Base-by-base conservation (phyloP, 2,329 filamentous ascomycete species). In the Fusarium sp. region DNA sequence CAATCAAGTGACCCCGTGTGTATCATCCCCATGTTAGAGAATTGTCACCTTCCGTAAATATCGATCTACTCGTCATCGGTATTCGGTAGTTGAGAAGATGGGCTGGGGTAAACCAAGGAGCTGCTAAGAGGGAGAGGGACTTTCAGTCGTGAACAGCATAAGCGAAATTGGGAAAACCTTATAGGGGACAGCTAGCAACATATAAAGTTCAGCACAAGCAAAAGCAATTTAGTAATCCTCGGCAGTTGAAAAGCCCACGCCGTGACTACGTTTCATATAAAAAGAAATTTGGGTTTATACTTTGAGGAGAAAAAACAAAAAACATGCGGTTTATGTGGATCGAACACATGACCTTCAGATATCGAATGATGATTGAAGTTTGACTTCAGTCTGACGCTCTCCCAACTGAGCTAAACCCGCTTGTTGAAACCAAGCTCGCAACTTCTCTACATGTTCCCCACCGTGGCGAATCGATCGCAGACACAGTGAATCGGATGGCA, bases 281-380 rank as follows among this genome's bases (percentile, higher is more conserved):
- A 35, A 26, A 22, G 22, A 15, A 2, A 15, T 5, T 30, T 30
- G 6, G n/a, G 7, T 22, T 35, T 11, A 20, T 15, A 15, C 5
- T 5, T 15, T 26, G 4, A 5, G 4, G 4, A n/a, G 20, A 35
- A 13, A 26, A 3, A 0, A 20, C 30, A 56, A 56, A 72, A 58
- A 28, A 28, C 22, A 45, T 76, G 74, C 73, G 74, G 74, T 76
- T 76, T 76, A 28, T 76, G 73, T 76, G 74, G 74, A 76, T 76
- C 74, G 74, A 76, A 76, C 74, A 76, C 73, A 76, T 28, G 74
- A 76, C 74, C 74, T 76, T 76, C 74, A 76, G 74, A 76, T 76
- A 74, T 75, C 71, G 26, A 13, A 24, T 44, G 11, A 55, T 59
- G 59, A 75, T 75, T 65, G 68, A 75, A 74, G 73, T 74, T 65